Base-by-base conservation (phyloP, 306 rosid species). In the Rubus idaeus region DNA sequence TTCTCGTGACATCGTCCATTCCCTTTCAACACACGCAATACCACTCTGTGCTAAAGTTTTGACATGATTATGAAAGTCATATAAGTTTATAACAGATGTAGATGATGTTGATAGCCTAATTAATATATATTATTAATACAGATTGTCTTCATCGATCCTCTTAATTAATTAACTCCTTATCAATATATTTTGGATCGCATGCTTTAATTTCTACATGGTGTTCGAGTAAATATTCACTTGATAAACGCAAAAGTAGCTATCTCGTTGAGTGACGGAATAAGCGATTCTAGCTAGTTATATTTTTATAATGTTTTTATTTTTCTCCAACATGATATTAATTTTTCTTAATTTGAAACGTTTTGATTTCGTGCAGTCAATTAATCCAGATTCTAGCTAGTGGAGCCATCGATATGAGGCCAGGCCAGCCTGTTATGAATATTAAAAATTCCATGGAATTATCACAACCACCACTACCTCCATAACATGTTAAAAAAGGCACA, bases 11-110 rank as follows among this genome's bases (percentile, higher is more conserved):
- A 23, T 5, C 9, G 64, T 23, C 8, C 57, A 23, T 46, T 46
- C 57, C 71, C 40, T 68, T 68, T 68, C 73, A 68, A 46, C 40
- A 21, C 73, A 68, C 5, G 61, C 61, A 21, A 46, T 20, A 42
- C 11, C 73, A 23, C 73, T 16, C 42, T 40, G 70, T 65, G 49
- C 16, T 40, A 23, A 11, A 60, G 40, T 58, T 30, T 30, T 23
- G 40, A 23, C 41, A n/a, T 37, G 45, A 30, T 30, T 30, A 1
- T 52, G 58, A 17, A 8, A 52, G 17, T 52, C 58, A 52, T 52
- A 1, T 17, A 52, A 52, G 21, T 18, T 55, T 26, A 55, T 26
- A 55, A n/a, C 61, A 53, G 2, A 18, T 18, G 23, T 53, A 18
- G 60, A 53, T 17, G 60, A 53, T 53, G 60, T 53, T 53, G 26